Conservation (phyloP, 768 basidiomycete species). For the Kwoniella pini region DNA sequence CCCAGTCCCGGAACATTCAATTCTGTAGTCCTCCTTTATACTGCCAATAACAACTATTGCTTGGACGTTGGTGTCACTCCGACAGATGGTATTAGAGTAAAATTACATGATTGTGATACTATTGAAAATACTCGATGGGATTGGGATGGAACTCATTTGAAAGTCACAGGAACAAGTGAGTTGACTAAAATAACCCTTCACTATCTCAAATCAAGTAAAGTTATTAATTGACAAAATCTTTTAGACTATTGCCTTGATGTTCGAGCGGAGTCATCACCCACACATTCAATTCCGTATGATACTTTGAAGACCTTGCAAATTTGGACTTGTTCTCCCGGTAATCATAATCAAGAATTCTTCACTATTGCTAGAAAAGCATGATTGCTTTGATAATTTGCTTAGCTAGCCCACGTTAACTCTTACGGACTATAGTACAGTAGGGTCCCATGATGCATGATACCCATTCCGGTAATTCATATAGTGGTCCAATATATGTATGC, state of each 20-base stretch:
- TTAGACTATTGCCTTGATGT: constrained; percentile 8
- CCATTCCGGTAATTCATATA: no score
- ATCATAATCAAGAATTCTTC: constrained; percentile 23
- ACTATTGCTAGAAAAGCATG: not conserved
- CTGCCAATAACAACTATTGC: constrained; percentile 14
- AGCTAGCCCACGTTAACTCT: no score
- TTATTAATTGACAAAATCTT: not conserved
- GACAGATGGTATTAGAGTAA: not conserved
- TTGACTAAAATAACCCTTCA: not conserved
- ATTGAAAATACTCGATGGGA: not conserved
- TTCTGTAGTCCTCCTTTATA: not conserved
- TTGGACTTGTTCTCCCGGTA: constrained; percentile 17
- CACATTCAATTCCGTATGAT: constrained; percentile 1
- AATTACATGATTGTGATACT: constrained; percentile 4
- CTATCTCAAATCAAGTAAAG: not conserved
- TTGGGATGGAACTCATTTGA: constrained; percentile 1
- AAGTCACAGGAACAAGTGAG: not conserved
- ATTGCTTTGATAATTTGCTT: not conserved
- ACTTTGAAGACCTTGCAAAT: constrained; percentile 1
- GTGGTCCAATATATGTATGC: no score
- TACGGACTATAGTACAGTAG: no score
- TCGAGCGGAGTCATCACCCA: constrained; percentile 8
- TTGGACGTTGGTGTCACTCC: constrained; percentile 15
- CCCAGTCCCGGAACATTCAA: not conserved
- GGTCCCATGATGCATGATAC: no score